A percentile compares a stretch with the other conserved stretches of the same genome.
Evolutionary conservation across 306 rosid genomes (phyloP).

Genomic region (Cicer bijugum): DNA sequence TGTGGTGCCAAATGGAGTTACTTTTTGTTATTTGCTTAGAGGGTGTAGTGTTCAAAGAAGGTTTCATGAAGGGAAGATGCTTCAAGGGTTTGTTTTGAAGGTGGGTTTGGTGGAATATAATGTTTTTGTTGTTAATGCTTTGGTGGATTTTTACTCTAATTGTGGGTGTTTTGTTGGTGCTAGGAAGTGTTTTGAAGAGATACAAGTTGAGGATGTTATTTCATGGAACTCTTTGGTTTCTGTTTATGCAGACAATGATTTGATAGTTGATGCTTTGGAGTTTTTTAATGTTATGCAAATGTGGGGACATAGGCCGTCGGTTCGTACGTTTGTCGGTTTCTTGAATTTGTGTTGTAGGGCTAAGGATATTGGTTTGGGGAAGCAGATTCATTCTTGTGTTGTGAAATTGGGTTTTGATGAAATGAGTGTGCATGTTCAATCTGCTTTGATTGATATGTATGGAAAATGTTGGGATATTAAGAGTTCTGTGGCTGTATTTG

Average conservation of each 20-base stretch:
- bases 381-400: slow-evolving; percentile 68
- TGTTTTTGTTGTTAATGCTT: slow-evolving; percentile 71
- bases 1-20: slow-evolving; percentile 70
- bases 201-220: slow-evolving; percentile 64
- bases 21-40: slow-evolving; percentile 74
- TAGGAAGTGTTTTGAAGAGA: slow-evolving; percentile 61
- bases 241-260: slow-evolving; percentile 54
- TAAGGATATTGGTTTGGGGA: slow-evolving; percentile 57
- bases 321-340: slow-evolving; percentile 64
- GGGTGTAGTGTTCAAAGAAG: slow-evolving; percentile 56
- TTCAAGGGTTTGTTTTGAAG: slow-evolving; percentile 66
- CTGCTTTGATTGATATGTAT: slow-evolving; percentile 84
- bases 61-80: slow-evolving; percentile 64
- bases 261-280: slow-evolving; percentile 54
- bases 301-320: slow-evolving; percentile 71
- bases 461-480: slow-evolving; percentile 74
- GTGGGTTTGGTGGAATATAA: slow-evolving; percentile 59
- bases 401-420: slow-evolving; percentile 64
- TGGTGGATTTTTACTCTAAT: slow-evolving; percentile 88
- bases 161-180: slow-evolving; percentile 67
- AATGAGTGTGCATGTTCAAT: slow-evolving; percentile 65
- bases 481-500: slow-evolving; percentile 69
- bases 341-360: slow-evolving; percentile 69
- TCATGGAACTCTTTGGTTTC: slow-evolving; percentile 88
- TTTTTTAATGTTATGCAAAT: slow-evolving; percentile 62